Evolutionary conservation across 352 stramenopile genomes (phyloP), one percentile per base, ranked within the genome.

Genomic region (Aphanomyces astaci): DNA sequence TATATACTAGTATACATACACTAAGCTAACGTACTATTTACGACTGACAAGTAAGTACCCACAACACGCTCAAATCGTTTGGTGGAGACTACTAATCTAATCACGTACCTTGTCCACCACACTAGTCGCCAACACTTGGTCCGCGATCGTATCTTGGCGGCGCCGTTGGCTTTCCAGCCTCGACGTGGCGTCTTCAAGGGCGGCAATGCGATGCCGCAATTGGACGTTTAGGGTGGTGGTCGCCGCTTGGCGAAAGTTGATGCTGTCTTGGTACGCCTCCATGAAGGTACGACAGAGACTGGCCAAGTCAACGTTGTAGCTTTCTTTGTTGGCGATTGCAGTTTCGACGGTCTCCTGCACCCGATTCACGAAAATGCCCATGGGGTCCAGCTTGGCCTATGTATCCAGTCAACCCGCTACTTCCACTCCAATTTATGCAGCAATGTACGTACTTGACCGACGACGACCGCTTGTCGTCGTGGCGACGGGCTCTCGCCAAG

Each of bases 81-180:
- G n/a, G n/a, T 28, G 46, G 17, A 54, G n/a, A 51, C 17, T 17
- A 51, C n/a, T 19, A 2, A 46, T n/a, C 25, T 46, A 33, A 17
- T n/a, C 28, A n/a, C 51, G 62, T 53, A 68, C 62, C 62, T 68
- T 57, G 62, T 68, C 62, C 5, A 68, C 46, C 1, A 60, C 62
- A 22, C 19, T 28, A 3, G 62, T 51, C 30, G 46, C 33, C n/a
- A 51, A 45, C n/a, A 59, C 62, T 46, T 68, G 27, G 28, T 39
- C 43, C n/a, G 62, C 49, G 9, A 43, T 27, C n/a, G 56, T 13
- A 2, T 40, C 46, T 3, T 17, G 3, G 11, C 48, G 62, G 2
- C 9, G 10, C 3, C 56, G 7, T 30, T 68, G 10, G 4, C 22
- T 19, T 3, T 43, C 22, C n/a, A 68, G 25, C 4, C 55, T 52